Evolutionary conservation across 139 green algal genomes (phyloP), one percentile per base, ranked within the genome.

Genomic region (Picochlorum sp.): DNA sequence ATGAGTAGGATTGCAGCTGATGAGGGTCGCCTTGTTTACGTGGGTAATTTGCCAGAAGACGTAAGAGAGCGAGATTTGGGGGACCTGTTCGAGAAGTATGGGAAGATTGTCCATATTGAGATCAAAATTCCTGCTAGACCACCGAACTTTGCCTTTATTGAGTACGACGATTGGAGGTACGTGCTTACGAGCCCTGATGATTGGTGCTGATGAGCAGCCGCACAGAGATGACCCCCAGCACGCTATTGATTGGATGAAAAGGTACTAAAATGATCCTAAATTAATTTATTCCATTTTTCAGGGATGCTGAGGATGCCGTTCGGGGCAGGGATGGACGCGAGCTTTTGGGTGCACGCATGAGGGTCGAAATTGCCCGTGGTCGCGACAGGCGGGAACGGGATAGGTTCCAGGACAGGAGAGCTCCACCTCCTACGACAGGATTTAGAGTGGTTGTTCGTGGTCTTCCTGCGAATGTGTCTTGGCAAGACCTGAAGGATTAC

Each of bases 401-500:
- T 20, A 62, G 31, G 59, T 66, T 18, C 52, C 61, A 16, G 23
- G 60, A 44, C 20, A 26, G 52, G 28, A 11, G 51, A 38, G n/a
- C 20, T 6, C 18, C 10, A 15, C 15, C 26, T 30, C 55, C 75
- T 49, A 62, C 75, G 23, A 88, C 77, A 37, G 71, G 76, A 15
- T 94, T 74, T 72, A 75, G 87, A 6, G 82, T 90, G 1, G 70
- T 86, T 1, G 86, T 97, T 31, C 81, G 81, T 24, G 76, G 74
- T 38, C 83, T 97, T 62, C 91, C 91, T 20, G 50, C 77, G 7
- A 87, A 80, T 10, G 85, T 83, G n/a, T 89, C 76, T 59, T 97
- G 91, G 91, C 91, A 97, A 70, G 91, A 97, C 69, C 77, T 97
- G 13, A 97, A 97, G 81, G 86, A 94, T 28, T 79, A 86, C 63